Percentiles rank a stretch among this genome's conserved stretches.
Conservation (phyloP, 192 early-diverging fungal species). For the Phlyctochytrium bullatum region DNA sequence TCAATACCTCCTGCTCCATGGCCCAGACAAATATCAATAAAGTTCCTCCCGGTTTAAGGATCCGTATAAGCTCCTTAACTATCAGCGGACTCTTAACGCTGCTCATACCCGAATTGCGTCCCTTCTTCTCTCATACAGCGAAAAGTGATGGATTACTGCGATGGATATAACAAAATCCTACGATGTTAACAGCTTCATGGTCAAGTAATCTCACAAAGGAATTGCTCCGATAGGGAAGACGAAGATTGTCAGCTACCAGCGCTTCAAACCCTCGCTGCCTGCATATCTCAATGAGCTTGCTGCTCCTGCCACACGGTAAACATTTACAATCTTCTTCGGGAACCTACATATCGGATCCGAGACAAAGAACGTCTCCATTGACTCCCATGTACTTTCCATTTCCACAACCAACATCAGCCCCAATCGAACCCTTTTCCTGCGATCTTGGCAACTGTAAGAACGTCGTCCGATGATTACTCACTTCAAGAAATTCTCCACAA, state of each 20-base stretch:
- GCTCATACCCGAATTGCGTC: slow-evolving; percentile 59
- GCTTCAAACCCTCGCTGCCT: slow-evolving; percentile 72
- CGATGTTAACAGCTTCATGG: too few relatives aligned
- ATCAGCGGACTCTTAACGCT: slow-evolving; percentile 5
- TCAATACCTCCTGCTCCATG: slow-evolving; percentile 73
- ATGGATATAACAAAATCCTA: slow-evolving; percentile 95
- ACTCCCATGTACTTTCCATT: slow-evolving; percentile 97
- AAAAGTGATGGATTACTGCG: slow-evolving; percentile 94
- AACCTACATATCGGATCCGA: slow-evolving; percentile 81
- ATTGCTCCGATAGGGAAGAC: slow-evolving; percentile 66
- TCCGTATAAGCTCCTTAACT: slow-evolving; percentile 68
- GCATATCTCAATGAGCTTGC: slow-evolving; percentile 74
- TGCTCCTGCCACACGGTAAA: slow-evolving; percentile 52
- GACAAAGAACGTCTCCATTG: slow-evolving; percentile 72
- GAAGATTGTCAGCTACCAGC: slow-evolving; percentile 77
- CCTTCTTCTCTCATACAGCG: slow-evolving; percentile 68
- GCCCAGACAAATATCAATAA: slow-evolving; percentile 95
- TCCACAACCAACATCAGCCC: slow-evolving; percentile 94
- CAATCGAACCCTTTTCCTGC: slow-evolving; percentile 62
- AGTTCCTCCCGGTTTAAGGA: slow-evolving; percentile 66
- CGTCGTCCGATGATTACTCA: slow-evolving; percentile 14
- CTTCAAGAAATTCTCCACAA: slow-evolving; percentile 81
- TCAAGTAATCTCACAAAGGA: slow-evolving; percentile 73
- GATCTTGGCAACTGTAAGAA: background rate
- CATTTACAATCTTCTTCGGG: background rate